Percentiles rank a stretch among this genome's conserved stretches.
phyloP scores from a whole-genome alignment of 2,329 filamentous ascomycete genomes.

The Trichoderma sp. region DNA sequence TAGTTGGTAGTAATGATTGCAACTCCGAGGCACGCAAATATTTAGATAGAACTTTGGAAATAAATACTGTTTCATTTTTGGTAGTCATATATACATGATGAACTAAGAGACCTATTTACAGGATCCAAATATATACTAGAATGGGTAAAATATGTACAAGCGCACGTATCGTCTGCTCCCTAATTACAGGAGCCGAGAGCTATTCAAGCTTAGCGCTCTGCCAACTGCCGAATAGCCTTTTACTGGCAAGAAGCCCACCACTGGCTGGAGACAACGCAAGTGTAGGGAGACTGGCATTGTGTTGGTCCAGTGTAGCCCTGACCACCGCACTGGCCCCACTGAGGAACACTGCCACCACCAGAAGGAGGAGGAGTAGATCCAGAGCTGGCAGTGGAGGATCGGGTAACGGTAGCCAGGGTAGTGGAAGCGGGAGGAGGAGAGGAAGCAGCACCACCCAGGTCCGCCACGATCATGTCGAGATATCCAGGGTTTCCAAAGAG shows the following conservation, averaged over 20 bases:
- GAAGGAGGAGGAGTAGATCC: slow-evolving; percentile 17
- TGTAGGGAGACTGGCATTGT: slow-evolving; percentile 33
- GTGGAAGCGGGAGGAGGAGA: slow-evolving; percentile 5
- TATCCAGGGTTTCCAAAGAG: slow-evolving; percentile 61
- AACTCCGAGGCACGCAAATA: too few relatives aligned
- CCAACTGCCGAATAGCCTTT: background rate
- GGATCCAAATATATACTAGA: slow-evolving; percentile 8
- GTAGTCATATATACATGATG: too few relatives aligned
- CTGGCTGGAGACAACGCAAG: slow-evolving; percentile 28
- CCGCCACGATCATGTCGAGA: slow-evolving; percentile 49
- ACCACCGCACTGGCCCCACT: slow-evolving; percentile 36
- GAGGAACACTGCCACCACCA: slow-evolving; percentile 28
- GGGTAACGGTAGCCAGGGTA: slow-evolving; percentile 10
- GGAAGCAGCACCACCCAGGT: slow-evolving; percentile 34
- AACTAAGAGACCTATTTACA: background rate
- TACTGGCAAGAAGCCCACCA: slow-evolving; percentile 35
- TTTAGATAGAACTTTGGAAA: too few relatives aligned
- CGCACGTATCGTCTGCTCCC: background rate
- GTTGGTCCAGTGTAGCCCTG: slow-evolving; percentile 34
- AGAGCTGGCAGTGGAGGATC: slow-evolving; percentile 3
- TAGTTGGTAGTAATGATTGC: too few relatives aligned
- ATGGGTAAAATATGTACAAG: slow-evolving; percentile 5
- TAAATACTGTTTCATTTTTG: too few relatives aligned
- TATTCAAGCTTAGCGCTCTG: background rate
- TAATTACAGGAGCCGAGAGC: background rate